Evolutionary conservation across 768 basidiomycete genomes (phyloP).

Genomic region (Tulasnella sp.): DNA sequence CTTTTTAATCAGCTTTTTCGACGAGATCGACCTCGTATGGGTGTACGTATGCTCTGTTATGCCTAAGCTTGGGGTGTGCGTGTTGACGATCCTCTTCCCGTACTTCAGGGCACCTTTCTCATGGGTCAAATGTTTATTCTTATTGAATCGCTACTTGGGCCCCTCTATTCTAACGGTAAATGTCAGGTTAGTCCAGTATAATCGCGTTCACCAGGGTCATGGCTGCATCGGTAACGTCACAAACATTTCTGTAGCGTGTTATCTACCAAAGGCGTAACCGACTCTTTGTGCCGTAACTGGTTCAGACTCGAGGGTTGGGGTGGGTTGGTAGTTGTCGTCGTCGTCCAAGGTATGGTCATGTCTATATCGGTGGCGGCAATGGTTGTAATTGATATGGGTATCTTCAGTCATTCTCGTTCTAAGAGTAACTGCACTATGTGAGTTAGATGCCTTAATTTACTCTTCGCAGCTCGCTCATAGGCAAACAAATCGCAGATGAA

Average conservation of each 20-base stretch:
- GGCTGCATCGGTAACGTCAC: background rate
- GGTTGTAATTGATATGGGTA: background rate
- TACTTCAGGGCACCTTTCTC: constrained; percentile 4
- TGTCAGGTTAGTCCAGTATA: background rate
- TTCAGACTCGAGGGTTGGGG: constrained; percentile 15
- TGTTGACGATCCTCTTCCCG: background rate
- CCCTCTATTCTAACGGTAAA: constrained; percentile 2
- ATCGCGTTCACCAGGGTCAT: background rate
- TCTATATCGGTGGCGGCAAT: background rate
- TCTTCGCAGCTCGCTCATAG: background rate
- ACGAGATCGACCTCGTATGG: constrained; percentile 2
- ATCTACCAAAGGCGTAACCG: background rate
- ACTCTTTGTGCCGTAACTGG: background rate
- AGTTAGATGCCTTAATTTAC: background rate
- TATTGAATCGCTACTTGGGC: constrained; percentile 19
- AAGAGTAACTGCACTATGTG: constrained; percentile 8
- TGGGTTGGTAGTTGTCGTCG: background rate
- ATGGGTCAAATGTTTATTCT: constrained; percentile 11
- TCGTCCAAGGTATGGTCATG: constrained; percentile 6
- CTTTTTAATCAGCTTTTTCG: constrained; percentile 3
- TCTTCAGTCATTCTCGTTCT: constrained; percentile 12
- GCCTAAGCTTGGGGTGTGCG: no score
- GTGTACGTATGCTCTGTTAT: background rate
- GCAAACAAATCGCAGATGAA: background rate
- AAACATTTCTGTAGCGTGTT: background rate